Conservation (phyloP, 805 yeast genomes). For the Blastobotrys parvus region DNA sequence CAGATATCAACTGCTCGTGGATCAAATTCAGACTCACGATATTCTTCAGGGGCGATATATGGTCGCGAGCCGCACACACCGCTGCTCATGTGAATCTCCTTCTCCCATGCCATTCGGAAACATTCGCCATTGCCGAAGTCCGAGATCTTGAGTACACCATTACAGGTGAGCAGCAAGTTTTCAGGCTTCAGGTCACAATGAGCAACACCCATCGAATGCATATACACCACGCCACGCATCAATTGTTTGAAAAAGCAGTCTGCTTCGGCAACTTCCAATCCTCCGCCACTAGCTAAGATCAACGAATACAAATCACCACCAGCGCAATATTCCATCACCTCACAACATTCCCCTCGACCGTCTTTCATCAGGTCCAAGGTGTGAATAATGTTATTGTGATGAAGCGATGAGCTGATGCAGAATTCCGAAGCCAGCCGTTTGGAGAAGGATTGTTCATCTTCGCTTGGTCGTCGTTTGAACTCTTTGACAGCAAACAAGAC, state of each 20-base stretch:
- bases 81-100: constrained; percentile 49
- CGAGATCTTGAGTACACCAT: constrained; percentile 58
- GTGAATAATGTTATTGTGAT: constrained; percentile 65
- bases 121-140: constrained; percentile 92
- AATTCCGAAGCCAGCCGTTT: constrained; percentile 82
- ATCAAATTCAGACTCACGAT: constrained; percentile 46
- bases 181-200: constrained; percentile 93
- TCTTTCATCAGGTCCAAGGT: constrained; percentile 72
- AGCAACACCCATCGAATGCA: constrained; percentile 86
- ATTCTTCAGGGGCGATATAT: constrained; percentile 88
- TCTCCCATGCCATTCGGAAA: constrained; percentile 82
- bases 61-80: constrained; percentile 84
- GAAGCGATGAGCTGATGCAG: constrained; percentile 69
- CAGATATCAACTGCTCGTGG: constrained; percentile 77
- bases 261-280: constrained; percentile 55
- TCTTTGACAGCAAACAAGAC: constrained; percentile 66
- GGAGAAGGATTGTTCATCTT: constrained; percentile 46
- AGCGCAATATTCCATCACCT: constrained; percentile 92
- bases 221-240: constrained; percentile 67
- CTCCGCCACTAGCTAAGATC: constrained; percentile 43
- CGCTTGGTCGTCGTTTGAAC: constrained; percentile 51
- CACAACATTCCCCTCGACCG: constrained; percentile 59
- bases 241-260: constrained; percentile 87
- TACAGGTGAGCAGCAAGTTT: constrained; percentile 57
- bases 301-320: constrained; percentile 70